Percentiles rank a stretch among this genome's conserved stretches.
Conservation (phyloP, 1,284 basidiomycete species). For the Leccinum griseonigrum region DNA sequence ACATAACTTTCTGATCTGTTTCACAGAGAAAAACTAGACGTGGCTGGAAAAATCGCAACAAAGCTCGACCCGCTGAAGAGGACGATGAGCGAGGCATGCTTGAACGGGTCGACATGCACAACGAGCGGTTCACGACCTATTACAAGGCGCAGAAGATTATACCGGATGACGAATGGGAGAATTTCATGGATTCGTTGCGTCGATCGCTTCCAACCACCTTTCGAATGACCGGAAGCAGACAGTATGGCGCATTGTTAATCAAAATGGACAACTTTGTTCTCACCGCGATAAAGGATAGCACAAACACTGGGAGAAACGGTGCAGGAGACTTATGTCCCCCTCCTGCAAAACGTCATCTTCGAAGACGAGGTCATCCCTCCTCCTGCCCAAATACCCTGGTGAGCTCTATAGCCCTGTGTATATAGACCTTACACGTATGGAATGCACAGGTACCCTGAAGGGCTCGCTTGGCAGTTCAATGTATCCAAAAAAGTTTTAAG, state of each 20-base stretch:
- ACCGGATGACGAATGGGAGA: conserved; percentile 75
- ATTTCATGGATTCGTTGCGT: conserved; percentile 68
- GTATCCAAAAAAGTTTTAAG: conserved; percentile 89
- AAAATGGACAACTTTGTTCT: neutral
- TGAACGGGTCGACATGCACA: conserved; percentile 63
- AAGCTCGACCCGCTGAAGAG: conserved; percentile 5
- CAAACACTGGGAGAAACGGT: conserved; percentile 25
- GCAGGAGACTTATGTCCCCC: conserved; percentile 73
- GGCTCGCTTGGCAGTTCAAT: conserved; percentile 94
- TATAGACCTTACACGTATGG: neutral
- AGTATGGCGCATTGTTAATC: conserved; percentile 47
- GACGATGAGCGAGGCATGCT: conserved; percentile 42
- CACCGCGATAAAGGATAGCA: conserved; percentile 22
- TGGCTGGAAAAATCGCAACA: conserved; percentile 8
- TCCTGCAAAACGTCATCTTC: conserved; percentile 71
- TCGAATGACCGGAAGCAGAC: conserved; percentile 84
- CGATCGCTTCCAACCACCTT: conserved; percentile 91
- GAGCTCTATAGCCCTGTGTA: conserved; percentile 17
- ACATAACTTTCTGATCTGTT: neutral
- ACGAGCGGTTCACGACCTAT: conserved; percentile 72
- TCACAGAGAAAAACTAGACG: conserved; percentile 18
- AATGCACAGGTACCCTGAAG: conserved; percentile 80
- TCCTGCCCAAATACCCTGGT: conserved; percentile 88
- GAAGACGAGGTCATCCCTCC: conserved; percentile 77
- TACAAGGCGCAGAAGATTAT: conserved; percentile 77